These are phyloP conservation scores for Boletus sp. DNA, from an alignment of 1,284 basidiomycete species.

Conservation along the genomic window DNA sequence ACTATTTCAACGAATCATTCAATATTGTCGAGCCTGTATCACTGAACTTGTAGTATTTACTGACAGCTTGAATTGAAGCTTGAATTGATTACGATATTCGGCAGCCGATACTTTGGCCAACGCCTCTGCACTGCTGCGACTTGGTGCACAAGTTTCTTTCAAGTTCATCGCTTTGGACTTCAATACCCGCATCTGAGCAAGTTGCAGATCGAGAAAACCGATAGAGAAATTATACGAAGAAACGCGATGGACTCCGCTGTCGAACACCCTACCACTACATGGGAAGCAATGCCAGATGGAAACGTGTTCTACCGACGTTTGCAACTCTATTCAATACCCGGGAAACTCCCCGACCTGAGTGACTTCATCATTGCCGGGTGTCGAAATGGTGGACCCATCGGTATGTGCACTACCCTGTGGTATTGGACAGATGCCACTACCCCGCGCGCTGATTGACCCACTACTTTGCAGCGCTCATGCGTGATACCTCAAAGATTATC, in stretches of 20 bases:
- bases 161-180: too few relatives aligned
- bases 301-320: conserved; percentile 76
- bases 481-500: conserved; percentile 80
- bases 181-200: too few relatives aligned
- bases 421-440: background rate
- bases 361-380: conserved; percentile 83
- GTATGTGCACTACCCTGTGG: conserved; percentile 40
- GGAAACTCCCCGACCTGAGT: conserved; percentile 74
- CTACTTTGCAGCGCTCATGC: conserved; percentile 69
- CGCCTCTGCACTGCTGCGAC: too few relatives aligned
- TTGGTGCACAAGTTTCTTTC: too few relatives aligned
- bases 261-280: conserved; percentile 71
- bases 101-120: conserved; percentile 1
- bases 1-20: background rate
- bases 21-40: conserved; percentile 8
- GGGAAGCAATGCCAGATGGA: conserved; percentile 79
- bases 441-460: conserved; percentile 5
- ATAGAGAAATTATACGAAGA: background rate
- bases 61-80: too few relatives aligned
- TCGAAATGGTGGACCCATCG: conserved; percentile 84
- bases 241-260: conserved; percentile 37
- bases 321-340: conserved; percentile 80
- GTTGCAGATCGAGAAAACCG: background rate
- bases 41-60: background rate
- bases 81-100: conserved; percentile 7